phyloP scores from a whole-genome alignment of 2,329 filamentous ascomycete species.

The Ophiostoma ips region DNA sequence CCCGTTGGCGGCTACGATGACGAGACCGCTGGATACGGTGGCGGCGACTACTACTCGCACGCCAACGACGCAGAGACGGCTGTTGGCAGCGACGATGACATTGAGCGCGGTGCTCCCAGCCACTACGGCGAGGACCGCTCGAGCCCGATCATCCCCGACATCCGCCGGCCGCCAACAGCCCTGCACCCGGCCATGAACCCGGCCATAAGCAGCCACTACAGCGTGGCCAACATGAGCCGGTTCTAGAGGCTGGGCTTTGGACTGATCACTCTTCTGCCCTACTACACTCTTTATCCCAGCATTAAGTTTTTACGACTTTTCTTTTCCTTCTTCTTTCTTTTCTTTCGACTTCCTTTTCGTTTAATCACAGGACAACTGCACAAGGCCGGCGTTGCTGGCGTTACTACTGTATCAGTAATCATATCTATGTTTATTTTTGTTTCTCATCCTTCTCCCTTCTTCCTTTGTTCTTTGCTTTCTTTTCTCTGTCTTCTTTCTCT shows the following conservation, averaged over 20 bases:
- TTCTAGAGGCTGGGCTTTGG: slow-evolving; percentile 9
- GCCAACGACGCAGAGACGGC: slow-evolving; percentile 1
- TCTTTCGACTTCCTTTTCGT: neutral
- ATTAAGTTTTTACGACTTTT: too few species aligned
- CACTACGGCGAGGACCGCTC: slow-evolving; percentile 23
- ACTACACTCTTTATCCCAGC: too few species aligned
- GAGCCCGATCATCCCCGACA: slow-evolving; percentile 41
- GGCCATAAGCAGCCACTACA: slow-evolving; percentile 25
- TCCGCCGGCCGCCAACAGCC: slow-evolving; percentile 43
- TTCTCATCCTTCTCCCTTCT: neutral
- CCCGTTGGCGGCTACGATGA: slow-evolving; percentile 20
- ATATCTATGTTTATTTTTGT: slow-evolving; percentile 19
- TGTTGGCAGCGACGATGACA: neutral
- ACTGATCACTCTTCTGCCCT: slow-evolving; percentile 15
- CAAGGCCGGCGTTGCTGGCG: neutral
- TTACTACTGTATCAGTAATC: neutral
- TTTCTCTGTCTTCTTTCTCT: neutral
- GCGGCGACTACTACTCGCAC: slow-evolving; percentile 13
- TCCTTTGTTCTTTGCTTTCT: neutral
- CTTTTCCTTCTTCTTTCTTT: neutral
- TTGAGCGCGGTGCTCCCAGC: neutral
- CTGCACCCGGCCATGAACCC: slow-evolving; percentile 45
- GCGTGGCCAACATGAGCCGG: slow-evolving; percentile 12
- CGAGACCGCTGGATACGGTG: slow-evolving; percentile 22
- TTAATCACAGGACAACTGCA: too few species aligned